phyloP scores from a whole-genome alignment of 495 filamentous ascomycete genomes.

The Penicillium herquei region DNA sequence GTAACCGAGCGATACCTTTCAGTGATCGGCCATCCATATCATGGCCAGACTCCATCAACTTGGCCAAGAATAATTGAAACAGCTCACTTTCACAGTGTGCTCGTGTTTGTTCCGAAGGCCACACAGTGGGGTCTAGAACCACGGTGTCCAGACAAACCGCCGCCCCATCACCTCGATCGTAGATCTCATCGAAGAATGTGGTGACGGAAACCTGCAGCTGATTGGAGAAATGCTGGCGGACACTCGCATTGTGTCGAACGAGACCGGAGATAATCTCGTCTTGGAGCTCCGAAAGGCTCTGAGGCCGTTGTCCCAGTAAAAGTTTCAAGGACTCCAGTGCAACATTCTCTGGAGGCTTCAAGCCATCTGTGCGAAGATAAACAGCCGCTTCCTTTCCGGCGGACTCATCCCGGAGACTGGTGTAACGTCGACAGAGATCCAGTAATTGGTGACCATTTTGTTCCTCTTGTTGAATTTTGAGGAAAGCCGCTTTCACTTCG shows the following conservation, averaged over 20 bases:
- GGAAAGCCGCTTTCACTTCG: conserved; percentile 51
- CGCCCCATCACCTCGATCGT: conserved; percentile 58
- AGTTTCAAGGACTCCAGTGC: conserved; percentile 55
- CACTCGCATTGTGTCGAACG: conserved; percentile 52
- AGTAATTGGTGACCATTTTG: conserved; percentile 48
- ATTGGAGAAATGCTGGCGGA: conserved; percentile 53
- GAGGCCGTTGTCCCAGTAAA: conserved; percentile 44
- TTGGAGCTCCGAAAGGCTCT: conserved; percentile 40
- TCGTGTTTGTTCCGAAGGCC: conserved; percentile 52
- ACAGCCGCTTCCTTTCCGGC: conserved; percentile 57
- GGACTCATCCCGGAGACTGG: conserved; percentile 47
- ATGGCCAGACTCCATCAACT: conserved; percentile 60
- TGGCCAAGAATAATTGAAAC: conserved; percentile 66
- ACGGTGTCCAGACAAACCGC: conserved; percentile 57
- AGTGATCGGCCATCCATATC: conserved; percentile 59
- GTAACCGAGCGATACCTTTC: conserved; percentile 60
- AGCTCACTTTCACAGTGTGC: conserved; percentile 54
- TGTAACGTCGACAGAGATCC: conserved; percentile 54
- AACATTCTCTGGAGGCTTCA: conserved; percentile 50
- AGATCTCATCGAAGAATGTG: conserved; percentile 56
- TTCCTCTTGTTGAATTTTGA: conserved; percentile 52
- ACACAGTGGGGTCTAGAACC: conserved; percentile 55
- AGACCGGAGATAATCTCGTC: conserved; percentile 62
- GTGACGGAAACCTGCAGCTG: conserved; percentile 50
- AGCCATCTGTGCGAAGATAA: conserved; percentile 52